phyloP scores from a whole-genome alignment of 495 filamentous ascomycete species.

The Hyaloscypha variabilis region DNA sequence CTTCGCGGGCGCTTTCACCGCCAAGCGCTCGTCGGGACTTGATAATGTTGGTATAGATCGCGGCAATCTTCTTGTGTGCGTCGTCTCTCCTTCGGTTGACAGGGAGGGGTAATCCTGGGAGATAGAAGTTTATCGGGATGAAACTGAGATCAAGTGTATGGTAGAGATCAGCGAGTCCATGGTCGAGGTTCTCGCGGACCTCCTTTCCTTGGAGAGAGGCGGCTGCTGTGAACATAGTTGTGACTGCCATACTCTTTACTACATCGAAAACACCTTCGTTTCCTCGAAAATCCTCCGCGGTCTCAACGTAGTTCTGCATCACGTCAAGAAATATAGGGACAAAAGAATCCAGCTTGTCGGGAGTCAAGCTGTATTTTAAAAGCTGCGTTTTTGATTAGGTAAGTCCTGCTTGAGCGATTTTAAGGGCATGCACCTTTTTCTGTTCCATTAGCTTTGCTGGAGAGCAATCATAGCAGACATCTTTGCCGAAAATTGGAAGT shows the following conservation, averaged over 20 bases:
- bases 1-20: conserved; percentile 37
- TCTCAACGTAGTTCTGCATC: conserved; percentile 68
- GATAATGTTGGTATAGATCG: conserved; percentile 78
- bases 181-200: conserved; percentile 73
- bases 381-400: conserved; percentile 54
- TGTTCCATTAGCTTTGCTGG: conserved; percentile 84
- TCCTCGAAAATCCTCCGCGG: conserved; percentile 65
- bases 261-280: conserved; percentile 65
- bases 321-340: conserved; percentile 78
- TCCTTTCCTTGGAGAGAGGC: conserved; percentile 80
- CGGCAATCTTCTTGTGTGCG: conserved; percentile 72
- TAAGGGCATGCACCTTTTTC: conserved; percentile 41
- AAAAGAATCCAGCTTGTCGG: conserved; percentile 68
- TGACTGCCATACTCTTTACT: conserved; percentile 71
- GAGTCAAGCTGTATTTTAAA: conserved; percentile 81
- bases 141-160: conserved; percentile 86
- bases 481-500: conserved; percentile 80
- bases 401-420: not conserved
- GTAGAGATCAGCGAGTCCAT: conserved; percentile 71
- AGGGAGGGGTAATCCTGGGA: conserved; percentile 81
- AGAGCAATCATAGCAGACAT: conserved; percentile 85
- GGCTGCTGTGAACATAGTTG: conserved; percentile 83
- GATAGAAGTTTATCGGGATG: conserved; percentile 72
- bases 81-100: conserved; percentile 76
- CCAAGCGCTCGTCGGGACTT: conserved; percentile 52